Conservation (phyloP, 2,329 filamentous ascomycete genomes). For the Cytospora chrysosperma region DNA sequence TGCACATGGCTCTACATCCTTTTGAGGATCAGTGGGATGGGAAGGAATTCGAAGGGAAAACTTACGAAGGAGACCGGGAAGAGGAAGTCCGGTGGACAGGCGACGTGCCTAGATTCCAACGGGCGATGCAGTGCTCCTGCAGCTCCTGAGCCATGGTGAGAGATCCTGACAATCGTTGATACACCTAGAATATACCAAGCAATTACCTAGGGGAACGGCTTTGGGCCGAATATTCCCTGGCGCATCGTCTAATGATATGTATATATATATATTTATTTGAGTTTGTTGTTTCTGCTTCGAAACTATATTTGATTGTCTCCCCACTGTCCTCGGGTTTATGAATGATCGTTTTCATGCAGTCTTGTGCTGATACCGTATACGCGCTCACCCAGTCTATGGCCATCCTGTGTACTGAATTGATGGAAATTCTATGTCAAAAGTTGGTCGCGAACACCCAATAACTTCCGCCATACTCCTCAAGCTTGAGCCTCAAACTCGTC, state of each 20-base stretch:
- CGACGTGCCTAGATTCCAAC: slow-evolving; percentile 75
- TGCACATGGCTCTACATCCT: slow-evolving; percentile 80
- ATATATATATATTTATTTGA: neutral
- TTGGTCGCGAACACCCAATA: neutral
- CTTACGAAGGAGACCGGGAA: slow-evolving; percentile 58
- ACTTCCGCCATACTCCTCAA: neutral
- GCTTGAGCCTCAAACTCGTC: slow-evolving; percentile 50
- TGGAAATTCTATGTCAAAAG: neutral
- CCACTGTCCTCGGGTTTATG: neutral
- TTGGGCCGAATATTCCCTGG: neutral
- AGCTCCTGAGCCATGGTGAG: slow-evolving; percentile 62
- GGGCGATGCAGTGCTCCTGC: slow-evolving; percentile 92
- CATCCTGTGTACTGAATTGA: neutral
- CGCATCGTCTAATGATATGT: neutral
- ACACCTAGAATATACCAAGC: neutral
- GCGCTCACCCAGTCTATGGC: neutral
- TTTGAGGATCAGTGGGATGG: slow-evolving; percentile 77
- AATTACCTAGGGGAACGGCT: neutral
- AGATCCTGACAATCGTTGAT: neutral
- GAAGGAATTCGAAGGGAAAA: slow-evolving; percentile 45
- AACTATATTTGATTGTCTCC: neutral
- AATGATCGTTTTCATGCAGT: slow-evolving; percentile 10
- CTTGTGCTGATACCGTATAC: neutral
- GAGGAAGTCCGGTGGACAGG: slow-evolving; percentile 83
- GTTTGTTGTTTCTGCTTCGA: neutral